Percentiles rank a stretch among this genome's conserved stretches.
Evolutionary conservation across 2,329 filamentous ascomycete species (phyloP).

Genomic region (Alternaria dauci): DNA sequence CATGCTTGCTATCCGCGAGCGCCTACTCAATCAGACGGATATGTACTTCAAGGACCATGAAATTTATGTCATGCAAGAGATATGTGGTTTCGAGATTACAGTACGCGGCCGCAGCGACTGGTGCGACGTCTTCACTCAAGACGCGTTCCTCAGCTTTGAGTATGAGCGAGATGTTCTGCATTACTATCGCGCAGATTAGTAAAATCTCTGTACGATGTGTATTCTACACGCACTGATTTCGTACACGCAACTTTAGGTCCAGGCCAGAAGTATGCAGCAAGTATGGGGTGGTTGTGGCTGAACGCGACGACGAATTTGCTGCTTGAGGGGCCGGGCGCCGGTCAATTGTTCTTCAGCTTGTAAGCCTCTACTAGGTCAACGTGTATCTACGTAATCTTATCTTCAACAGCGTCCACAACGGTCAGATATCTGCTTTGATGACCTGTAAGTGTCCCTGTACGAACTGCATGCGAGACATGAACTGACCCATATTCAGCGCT

Average conservation of each 20-base stretch:
- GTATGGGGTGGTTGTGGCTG: conserved; percentile 67
- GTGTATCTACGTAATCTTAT: background rate
- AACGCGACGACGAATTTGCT: conserved; percentile 57
- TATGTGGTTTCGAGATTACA: conserved; percentile 67
- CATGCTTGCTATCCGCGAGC: conserved; percentile 55
- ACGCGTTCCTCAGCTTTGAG: conserved; percentile 65
- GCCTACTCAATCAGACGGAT: conserved; percentile 55
- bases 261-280: conserved; percentile 62
- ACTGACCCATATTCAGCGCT: background rate
- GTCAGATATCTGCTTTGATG: conserved; percentile 42
- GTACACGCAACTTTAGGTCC: conserved; percentile 53
- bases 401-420: background rate
- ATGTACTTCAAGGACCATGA: conserved; percentile 58
- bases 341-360: conserved; percentile 66
- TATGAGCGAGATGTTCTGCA: conserved; percentile 67
- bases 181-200: conserved; percentile 63
- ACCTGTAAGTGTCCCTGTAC: too few relatives aligned
- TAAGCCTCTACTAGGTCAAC: conserved; percentile 30
- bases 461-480: too few relatives aligned
- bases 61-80: conserved; percentile 67
- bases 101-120: conserved; percentile 63
- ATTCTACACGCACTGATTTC: background rate
- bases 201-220: background rate
- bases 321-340: conserved; percentile 52
- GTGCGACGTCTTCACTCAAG: conserved; percentile 53